phyloP scores from a whole-genome alignment of 2,329 filamentous ascomycete genomes.

The Stagonosporopsis cucurbitacearum region DNA sequence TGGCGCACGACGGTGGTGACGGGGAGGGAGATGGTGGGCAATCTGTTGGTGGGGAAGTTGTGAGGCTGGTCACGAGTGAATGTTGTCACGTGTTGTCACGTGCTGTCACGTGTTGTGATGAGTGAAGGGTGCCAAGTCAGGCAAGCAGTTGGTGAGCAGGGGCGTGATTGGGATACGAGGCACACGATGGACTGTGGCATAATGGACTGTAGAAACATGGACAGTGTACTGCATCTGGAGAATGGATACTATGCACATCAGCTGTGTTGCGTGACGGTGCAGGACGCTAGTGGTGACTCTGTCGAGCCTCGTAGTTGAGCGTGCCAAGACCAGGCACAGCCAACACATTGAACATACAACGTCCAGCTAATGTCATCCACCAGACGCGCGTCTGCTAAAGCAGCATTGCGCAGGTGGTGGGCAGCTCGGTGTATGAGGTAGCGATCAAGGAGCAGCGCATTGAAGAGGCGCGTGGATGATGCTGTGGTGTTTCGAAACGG shows the following conservation, averaged over 20 bases:
- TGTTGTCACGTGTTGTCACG: no score
- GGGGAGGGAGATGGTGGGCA: conserved; percentile 75
- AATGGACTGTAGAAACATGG: no score
- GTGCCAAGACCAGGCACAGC: not conserved
- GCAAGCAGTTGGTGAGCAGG: not conserved
- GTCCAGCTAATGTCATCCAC: not conserved
- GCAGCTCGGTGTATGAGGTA: not conserved
- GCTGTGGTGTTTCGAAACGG: conserved; percentile 20
- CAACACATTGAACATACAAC: no score
- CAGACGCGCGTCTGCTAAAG: conserved; percentile 5
- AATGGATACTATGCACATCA: no score
- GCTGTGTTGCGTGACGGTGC: not conserved
- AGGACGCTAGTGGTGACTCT: no score
- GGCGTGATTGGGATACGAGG: conserved; percentile 5
- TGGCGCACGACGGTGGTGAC: conserved; percentile 80
- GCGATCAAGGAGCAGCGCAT: conserved; percentile 14
- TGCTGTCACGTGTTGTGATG: no score
- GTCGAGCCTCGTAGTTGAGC: not conserved
- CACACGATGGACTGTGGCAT: conserved; percentile 1
- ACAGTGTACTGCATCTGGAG: no score
- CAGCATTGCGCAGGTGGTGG: not conserved
- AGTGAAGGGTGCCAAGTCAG: conserved; percentile 4
- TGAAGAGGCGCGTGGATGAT: not conserved
- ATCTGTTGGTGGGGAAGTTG: conserved; percentile 57
- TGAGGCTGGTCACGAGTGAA: conserved; percentile 4